A percentile compares a stretch with the other conserved stretches of the same genome.
Conservation (phyloP, 2,329 filamentous ascomycete genomes). For the Coniochaeta ligniaria region DNA sequence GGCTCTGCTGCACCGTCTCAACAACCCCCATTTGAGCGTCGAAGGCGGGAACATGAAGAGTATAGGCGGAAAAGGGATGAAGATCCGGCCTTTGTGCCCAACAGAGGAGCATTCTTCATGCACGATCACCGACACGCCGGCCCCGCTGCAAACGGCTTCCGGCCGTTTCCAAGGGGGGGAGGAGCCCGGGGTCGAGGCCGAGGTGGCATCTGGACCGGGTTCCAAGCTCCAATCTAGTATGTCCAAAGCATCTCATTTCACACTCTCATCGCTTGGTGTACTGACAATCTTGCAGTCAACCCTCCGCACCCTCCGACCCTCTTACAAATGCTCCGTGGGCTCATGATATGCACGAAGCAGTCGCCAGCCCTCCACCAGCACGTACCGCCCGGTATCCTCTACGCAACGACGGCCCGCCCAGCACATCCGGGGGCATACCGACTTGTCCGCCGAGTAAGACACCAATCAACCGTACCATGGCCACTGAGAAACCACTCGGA, state of each 20-base stretch:
- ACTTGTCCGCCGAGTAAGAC: constrained; percentile 51
- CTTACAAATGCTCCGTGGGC: constrained; percentile 74
- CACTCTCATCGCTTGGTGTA: background rate
- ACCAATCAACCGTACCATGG: constrained; percentile 70
- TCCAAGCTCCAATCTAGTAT: constrained; percentile 57
- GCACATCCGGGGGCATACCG: constrained; percentile 46
- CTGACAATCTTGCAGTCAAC: constrained; percentile 21
- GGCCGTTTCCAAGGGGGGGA: constrained; percentile 61
- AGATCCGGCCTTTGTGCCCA: constrained; percentile 90
- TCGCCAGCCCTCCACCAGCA: constrained; percentile 39
- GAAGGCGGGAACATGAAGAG: constrained; percentile 82
- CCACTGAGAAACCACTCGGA: constrained; percentile 74
- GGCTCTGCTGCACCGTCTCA: constrained; percentile 34
- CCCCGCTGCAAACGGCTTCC: constrained; percentile 70
- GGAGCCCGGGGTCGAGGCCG: constrained; percentile 55
- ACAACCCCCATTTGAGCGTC: constrained; percentile 55
- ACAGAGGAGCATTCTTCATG: constrained; percentile 92
- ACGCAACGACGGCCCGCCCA: constrained; percentile 38
- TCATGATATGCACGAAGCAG: constrained; percentile 84
- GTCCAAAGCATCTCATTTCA: constrained; percentile 23
- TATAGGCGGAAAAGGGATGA: constrained; percentile 82
- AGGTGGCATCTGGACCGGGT: constrained; percentile 43
- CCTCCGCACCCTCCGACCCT: constrained; percentile 47
- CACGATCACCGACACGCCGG: constrained; percentile 83
- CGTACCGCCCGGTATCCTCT: constrained; percentile 27